Evolutionary conservation across 2,329 filamentous ascomycete genomes (phyloP), one percentile per base, ranked within the genome.

Genomic region (Pseudogymnoascus sp.): DNA sequence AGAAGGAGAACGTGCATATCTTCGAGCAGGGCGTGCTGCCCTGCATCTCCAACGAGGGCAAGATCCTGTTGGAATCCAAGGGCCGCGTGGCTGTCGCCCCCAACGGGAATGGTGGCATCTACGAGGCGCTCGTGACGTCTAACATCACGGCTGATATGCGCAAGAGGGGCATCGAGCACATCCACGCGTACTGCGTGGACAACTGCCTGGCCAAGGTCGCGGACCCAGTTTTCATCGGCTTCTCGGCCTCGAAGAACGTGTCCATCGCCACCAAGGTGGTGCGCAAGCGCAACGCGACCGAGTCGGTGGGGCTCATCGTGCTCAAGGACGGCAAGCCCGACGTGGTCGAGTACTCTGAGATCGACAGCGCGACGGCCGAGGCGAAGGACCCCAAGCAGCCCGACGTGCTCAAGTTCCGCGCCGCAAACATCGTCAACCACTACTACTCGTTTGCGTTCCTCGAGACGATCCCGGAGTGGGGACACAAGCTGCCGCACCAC

Each of bases 201-300:
- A 99, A 99, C 82, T 97, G 93, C 79, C 84, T 99, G n/a, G 93
- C 96, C 75, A 93, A 91, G 79, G 93, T 99, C n/a, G 93, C 93
- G 28, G 95, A 99, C 73, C 95, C 95, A 13, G 84, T 91, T 70
- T 97, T 99, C 79, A 88, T 97, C 71, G 95, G 95, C 70, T 97
- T 97, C 78, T 85, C 92, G 4, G 92, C 93, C 44, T 85, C 87
- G 61, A 90, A 93, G 76, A 80, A 91, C 65, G 93, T 97, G 70
- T 92, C 96, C 78, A 96, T 99, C 72, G 93, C 93, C 33, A 99
- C 95, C 70, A 99, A 99, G 82, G 95, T 97, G n/a, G 95, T 99
- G 66, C 91, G 95, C 71, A 99, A 99, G 86, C 92, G 95, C 71
- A 90, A 93, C 74, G 93, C 95, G 62, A 96, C 91, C 73, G 95